Evolutionary conservation across 306 rosid genomes (phyloP).

Genomic region (Trifolium repens): DNA sequence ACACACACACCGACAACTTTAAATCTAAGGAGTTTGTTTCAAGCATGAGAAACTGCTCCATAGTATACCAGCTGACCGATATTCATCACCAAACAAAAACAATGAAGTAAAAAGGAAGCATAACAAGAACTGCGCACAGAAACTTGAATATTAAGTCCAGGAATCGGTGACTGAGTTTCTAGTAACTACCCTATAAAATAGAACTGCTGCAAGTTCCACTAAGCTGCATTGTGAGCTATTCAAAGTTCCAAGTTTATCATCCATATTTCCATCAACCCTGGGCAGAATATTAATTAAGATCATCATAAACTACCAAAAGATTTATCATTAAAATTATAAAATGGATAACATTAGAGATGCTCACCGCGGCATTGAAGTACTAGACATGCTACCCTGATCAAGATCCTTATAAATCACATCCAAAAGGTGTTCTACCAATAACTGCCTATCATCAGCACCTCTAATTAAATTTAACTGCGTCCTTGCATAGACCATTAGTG

Average conservation of each 20-base stretch:
- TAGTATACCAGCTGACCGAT: conserved; percentile 14
- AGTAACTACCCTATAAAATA: conserved; percentile 70
- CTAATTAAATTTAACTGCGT: conserved; percentile 73
- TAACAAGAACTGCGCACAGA: conserved; percentile 12
- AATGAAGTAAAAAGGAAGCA: conserved; percentile 8
- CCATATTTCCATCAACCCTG: conserved; percentile 81
- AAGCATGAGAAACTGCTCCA: conserved; percentile 24
- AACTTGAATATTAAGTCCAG: conserved; percentile 15
- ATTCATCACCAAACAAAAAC: conserved; percentile 22
- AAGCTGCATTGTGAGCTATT: conserved; percentile 71
- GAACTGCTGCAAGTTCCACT: conserved; percentile 87
- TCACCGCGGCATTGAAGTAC: conserved; percentile 63
- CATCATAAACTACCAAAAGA: conserved; percentile 33
- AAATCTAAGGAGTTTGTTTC: too few species aligned
- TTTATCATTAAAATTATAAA: conserved; percentile 25
- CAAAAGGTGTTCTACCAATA: conserved; percentile 76
- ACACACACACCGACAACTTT: too few species aligned
- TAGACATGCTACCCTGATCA: conserved; percentile 70
- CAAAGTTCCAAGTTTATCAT: conserved; percentile 81
- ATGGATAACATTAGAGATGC: conserved; percentile 41
- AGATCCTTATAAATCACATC: conserved; percentile 91
- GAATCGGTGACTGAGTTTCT: conserved; percentile 25
- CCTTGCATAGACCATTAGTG: conserved; percentile 73
- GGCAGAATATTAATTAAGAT: conserved; percentile 36
- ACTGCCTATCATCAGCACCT: conserved; percentile 63